Conservation (phyloP, 768 basidiomycete species). For the Russula brevipes region DNA sequence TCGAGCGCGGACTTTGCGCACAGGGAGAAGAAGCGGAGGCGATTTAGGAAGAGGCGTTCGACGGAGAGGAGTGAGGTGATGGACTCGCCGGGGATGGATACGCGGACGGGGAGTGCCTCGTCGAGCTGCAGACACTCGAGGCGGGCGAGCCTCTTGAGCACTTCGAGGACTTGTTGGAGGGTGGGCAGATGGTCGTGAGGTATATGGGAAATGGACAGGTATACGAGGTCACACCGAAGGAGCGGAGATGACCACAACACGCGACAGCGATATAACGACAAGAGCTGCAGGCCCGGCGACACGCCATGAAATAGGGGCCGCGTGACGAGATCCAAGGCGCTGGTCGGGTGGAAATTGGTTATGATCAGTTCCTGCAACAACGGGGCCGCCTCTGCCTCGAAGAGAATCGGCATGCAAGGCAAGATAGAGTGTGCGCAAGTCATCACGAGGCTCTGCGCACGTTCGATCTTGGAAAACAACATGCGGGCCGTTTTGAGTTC, state of each 20-base stretch:
- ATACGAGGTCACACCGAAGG: conserved; percentile 20
- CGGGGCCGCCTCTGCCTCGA: conserved; percentile 9
- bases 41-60: conserved; percentile 12
- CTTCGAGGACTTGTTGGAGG: conserved; percentile 12
- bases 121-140: conserved; percentile 22
- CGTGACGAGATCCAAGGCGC: conserved; percentile 2
- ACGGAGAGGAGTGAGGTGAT: conserved; percentile 3
- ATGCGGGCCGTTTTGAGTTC: conserved; percentile 7
- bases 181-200: conserved; percentile 2
- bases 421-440: conserved; percentile 6
- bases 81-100: conserved; percentile 5
- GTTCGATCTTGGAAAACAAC: conserved; percentile 13
- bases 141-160: conserved; percentile 10
- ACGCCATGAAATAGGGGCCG: conserved; percentile 14
- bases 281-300: conserved; percentile 14
- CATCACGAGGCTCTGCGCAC: conserved; percentile 20
- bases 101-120: conserved; percentile 18
- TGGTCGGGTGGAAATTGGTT: conserved; percentile 14
- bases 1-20: conserved; percentile 18
- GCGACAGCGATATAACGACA: conserved; percentile 16
- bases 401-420: conserved; percentile 13
- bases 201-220: conserved; percentile 21
- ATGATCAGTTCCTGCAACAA: conserved; percentile 18
- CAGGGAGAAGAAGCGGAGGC: conserved; percentile 18
- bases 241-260: conserved; percentile 21